phyloP scores from a whole-genome alignment of 2,329 filamentous ascomycete species.

The Venturia oleaginea region DNA sequence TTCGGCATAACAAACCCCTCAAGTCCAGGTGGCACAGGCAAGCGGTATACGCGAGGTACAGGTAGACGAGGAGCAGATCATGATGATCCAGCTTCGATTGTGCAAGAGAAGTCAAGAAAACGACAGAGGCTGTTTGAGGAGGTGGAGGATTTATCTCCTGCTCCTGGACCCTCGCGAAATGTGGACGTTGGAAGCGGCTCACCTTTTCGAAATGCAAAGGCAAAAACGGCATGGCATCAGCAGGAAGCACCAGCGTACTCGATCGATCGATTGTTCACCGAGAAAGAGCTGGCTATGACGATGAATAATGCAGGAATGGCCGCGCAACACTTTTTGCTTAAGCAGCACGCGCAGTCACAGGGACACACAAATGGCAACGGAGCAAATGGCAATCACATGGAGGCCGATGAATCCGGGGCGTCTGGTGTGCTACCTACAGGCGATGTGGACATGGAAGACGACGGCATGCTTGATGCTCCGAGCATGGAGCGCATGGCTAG shows the following conservation, averaged over 20 bases:
- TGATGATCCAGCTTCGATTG: conserved; percentile 35
- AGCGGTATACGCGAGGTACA: conserved; percentile 55
- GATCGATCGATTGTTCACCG: conserved; percentile 56
- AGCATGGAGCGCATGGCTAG: conserved; percentile 55
- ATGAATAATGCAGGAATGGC: conserved; percentile 53
- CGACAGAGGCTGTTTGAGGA: conserved; percentile 46
- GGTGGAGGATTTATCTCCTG: conserved; percentile 26
- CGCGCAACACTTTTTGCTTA: conserved; percentile 49
- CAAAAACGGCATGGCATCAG: conserved; percentile 43
- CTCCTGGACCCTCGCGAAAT: conserved; percentile 36
- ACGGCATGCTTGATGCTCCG: conserved; percentile 34
- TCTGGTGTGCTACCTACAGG: conserved; percentile 1
- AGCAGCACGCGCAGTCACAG: conserved; percentile 27
- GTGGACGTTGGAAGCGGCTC: conserved; percentile 38
- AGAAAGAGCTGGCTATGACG: conserved; percentile 55
- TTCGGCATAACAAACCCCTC: conserved; percentile 57
- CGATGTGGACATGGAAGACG: conserved; percentile 19
- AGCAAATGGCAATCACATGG: conserved; percentile 20
- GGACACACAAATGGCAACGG: conserved; percentile 21
- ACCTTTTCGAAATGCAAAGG: conserved; percentile 45
- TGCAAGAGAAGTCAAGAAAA: conserved; percentile 45
- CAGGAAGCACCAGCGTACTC: conserved; percentile 51
- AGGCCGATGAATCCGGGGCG: background rate
- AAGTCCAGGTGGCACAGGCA: conserved; percentile 52
- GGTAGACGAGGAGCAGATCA: conserved; percentile 45